Conservation (phyloP, 495 filamentous ascomycete species). For the Trichocladium uniseriatum region DNA sequence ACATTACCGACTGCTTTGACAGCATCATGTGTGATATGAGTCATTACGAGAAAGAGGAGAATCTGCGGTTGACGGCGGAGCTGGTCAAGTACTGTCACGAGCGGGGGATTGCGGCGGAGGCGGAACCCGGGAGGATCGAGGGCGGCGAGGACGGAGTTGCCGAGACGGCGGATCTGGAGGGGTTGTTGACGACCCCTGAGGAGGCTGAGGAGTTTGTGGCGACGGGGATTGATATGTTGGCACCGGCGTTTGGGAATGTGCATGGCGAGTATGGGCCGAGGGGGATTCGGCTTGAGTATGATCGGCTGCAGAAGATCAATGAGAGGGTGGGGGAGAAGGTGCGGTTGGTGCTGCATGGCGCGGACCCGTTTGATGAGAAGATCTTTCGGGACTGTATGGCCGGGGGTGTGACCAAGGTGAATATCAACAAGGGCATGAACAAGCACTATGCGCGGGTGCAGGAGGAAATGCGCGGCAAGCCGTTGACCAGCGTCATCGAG, state of each 20-base stretch:
- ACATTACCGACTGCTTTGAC: slow-evolving; percentile 57
- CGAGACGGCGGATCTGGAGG: slow-evolving; percentile 67
- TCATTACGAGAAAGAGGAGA: slow-evolving; percentile 76
- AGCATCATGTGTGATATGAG: slow-evolving; percentile 80
- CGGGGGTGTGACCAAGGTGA: slow-evolving; percentile 65
- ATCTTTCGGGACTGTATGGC: slow-evolving; percentile 61
- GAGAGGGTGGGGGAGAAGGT: slow-evolving; percentile 53
- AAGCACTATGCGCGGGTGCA: slow-evolving; percentile 55
- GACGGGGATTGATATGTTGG: slow-evolving; percentile 75
- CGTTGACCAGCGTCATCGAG: slow-evolving; percentile 62
- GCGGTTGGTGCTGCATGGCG: slow-evolving; percentile 65
- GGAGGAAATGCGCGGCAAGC: slow-evolving; percentile 58
- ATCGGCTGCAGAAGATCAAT: slow-evolving; percentile 55
- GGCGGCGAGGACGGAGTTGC: slow-evolving; percentile 77
- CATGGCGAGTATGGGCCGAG: slow-evolving; percentile 73
- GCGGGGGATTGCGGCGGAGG: slow-evolving; percentile 68
- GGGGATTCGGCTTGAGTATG: slow-evolving; percentile 66
- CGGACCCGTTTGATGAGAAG: slow-evolving; percentile 61
- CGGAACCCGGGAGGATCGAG: slow-evolving; percentile 74
- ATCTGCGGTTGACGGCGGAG: slow-evolving; percentile 61
- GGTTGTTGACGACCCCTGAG: slow-evolving; percentile 65
- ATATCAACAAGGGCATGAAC: slow-evolving; percentile 79
- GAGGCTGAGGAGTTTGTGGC: slow-evolving; percentile 67
- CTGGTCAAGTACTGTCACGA: slow-evolving; percentile 62
- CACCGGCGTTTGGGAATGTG: slow-evolving; percentile 79